Percentiles rank a stretch among this genome's conserved stretches.
These are phyloP conservation scores for Malus hybrid DNA, from an alignment of 331 rosid species.

Conservation along the genomic window DNA sequence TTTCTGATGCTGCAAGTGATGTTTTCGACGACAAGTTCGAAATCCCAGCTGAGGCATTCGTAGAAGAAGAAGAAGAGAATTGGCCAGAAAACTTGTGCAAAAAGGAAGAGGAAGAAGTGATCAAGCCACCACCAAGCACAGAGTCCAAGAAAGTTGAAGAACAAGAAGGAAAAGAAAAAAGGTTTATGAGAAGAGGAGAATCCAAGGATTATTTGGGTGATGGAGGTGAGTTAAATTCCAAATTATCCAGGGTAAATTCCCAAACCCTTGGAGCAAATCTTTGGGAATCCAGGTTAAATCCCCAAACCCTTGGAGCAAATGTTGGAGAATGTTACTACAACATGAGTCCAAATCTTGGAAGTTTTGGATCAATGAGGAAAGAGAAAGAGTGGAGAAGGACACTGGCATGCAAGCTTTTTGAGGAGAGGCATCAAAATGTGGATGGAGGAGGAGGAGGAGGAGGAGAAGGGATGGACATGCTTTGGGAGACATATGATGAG, in stretches of 20 bases:
- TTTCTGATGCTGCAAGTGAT: conserved; percentile 2
- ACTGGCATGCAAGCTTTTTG: conserved; percentile 84
- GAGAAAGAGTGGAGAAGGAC: conserved; percentile 94
- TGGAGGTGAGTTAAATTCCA: not conserved
- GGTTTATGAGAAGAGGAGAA: conserved; percentile 30
- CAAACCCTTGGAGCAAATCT: conserved; percentile 22
- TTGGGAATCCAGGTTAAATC: conserved; percentile 24
- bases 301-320: conserved; percentile 25
- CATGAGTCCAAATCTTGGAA: conserved; percentile 36
- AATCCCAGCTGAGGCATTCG: conserved; percentile 16
- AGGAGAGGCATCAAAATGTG: conserved; percentile 54
- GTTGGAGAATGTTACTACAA: conserved; percentile 21
- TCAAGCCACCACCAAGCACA: conserved; percentile 21
- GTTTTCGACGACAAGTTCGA: conserved; percentile 10
- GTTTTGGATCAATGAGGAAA: conserved; percentile 72
- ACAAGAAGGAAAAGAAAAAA: conserved; percentile 22
- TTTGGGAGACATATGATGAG: conserved; percentile 94
- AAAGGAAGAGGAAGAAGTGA: conserved; percentile 26
- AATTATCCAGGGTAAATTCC: conserved; percentile 22
- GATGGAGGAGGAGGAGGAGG: conserved; percentile 52
- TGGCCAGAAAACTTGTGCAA: conserved; percentile 16
- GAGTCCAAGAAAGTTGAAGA: conserved; percentile 45
- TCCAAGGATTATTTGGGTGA: conserved; percentile 34
- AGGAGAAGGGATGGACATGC: conserved; percentile 80
- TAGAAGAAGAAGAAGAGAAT: not conserved